These are phyloP conservation scores for Pseudocercospora vitis DNA, from an alignment of 2,329 filamentous ascomycete species.

Conservation along the genomic window DNA sequence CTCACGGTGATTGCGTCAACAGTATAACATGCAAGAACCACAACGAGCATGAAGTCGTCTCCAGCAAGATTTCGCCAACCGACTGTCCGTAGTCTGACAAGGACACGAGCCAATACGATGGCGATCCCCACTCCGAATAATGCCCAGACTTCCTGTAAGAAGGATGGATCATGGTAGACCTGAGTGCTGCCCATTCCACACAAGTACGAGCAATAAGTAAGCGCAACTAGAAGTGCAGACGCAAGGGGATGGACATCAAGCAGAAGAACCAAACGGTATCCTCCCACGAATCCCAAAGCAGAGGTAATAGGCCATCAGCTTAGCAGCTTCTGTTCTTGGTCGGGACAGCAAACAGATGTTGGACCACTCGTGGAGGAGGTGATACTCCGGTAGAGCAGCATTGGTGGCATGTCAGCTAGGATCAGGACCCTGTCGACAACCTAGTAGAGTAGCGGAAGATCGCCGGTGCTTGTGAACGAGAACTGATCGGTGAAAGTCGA, in stretches of 20 bases:
- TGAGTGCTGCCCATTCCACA: slow-evolving; percentile 26
- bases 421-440: not conserved
- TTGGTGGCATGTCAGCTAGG: not conserved
- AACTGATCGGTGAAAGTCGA: not conserved
- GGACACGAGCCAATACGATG: slow-evolving; percentile 39
- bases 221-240: not conserved
- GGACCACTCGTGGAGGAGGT: not conserved
- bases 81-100: slow-evolving; percentile 42
- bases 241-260: not conserved
- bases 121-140: slow-evolving; percentile 37
- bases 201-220: not conserved
- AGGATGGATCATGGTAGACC: slow-evolving; percentile 26
- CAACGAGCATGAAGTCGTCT: slow-evolving; percentile 43
- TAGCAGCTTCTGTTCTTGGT: too few species aligned
- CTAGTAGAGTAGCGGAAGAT: slow-evolving; percentile 6
- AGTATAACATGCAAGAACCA: slow-evolving; percentile 40
- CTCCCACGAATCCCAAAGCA: not conserved
- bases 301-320: too few species aligned
- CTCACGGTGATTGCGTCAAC: slow-evolving; percentile 41
- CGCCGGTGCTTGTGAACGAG: not conserved
- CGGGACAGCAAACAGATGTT: not conserved
- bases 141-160: slow-evolving; percentile 27
- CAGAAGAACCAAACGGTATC: not conserved
- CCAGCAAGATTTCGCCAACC: slow-evolving; percentile 42
- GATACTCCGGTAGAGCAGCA: slow-evolving; percentile 4